Evolutionary conservation across 2,329 filamentous ascomycete species (phyloP), one percentile per base, ranked within the genome.

Genomic region (Pseudocercospora crystallina): DNA sequence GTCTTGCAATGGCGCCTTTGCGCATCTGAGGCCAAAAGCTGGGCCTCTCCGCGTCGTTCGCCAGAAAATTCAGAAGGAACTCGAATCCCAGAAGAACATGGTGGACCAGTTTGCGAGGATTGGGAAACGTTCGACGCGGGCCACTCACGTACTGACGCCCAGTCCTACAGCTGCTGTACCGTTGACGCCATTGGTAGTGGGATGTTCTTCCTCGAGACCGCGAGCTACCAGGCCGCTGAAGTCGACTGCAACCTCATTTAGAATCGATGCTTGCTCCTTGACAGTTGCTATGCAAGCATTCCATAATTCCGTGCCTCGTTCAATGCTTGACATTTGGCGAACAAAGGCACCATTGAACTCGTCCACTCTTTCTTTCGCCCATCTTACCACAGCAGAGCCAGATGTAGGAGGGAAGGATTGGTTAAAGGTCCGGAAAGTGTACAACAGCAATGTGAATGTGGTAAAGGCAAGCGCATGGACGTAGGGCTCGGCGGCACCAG

Each of bases 321-420:
- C 86, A 2, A 94, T 87, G 66, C 88, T 90, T 71, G 90, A 95
- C 54, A 99, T 76, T 72, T 97, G 94, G 52, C 92, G 79, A 32
- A 80, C 83, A 33, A 99, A 76, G 43, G 94, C 84, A 39, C 79
- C 79, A 64, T 96, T 97, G 76, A 97, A 97, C 2, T 84, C 84
- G 62, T 96, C 91, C 1, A 97, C 84, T 67, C 95, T 85, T 62
- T 94, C 87, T 71, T 96, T 97, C n/a, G 90, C 91, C 94, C 94
- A 99, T 67, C 92, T 95, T 63, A 99, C 92, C 62, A 90, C 95
- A 0, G 91, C 90, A 80, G 94, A 95, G 76, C 94, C 89, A 11
- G 84, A 78, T 20, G 89, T 80, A 9, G 90, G 86, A 67, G 97
- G 97, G 68, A 90, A 95, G 2, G 60, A 59, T 7, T 57, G 51